Conservation (phyloP, 2,329 filamentous ascomycete genomes). For the Claviceps purpurea region DNA sequence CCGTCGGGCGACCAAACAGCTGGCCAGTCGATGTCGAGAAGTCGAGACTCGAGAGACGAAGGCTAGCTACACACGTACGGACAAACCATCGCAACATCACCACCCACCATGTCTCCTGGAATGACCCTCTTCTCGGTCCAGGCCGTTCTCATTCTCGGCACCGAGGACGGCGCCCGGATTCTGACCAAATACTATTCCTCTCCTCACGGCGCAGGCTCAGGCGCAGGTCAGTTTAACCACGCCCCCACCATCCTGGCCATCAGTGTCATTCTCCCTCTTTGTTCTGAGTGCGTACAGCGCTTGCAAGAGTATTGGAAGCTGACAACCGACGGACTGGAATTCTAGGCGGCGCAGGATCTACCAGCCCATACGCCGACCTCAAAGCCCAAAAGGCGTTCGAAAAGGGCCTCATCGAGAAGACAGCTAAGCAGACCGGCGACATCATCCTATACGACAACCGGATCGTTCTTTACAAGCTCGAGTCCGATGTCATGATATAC, state of each 20-base stretch:
- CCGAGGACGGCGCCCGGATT: slow-evolving; percentile 81
- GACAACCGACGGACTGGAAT: background rate
- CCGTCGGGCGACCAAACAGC: background rate
- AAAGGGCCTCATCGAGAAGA: slow-evolving; percentile 91
- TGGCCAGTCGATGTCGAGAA: background rate
- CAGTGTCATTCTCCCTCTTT: background rate
- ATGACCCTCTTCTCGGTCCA: slow-evolving; percentile 67
- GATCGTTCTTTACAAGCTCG: slow-evolving; percentile 94
- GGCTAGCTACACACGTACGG: background rate
- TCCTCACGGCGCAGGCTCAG: slow-evolving; percentile 38
- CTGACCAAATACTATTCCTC: slow-evolving; percentile 82
- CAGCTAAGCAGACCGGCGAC: slow-evolving; percentile 85
- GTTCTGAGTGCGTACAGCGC: background rate
- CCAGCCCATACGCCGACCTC: slow-evolving; percentile 70
- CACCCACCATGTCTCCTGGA: slow-evolving; percentile 50
- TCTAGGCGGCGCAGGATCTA: slow-evolving; percentile 30
- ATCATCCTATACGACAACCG: slow-evolving; percentile 96
- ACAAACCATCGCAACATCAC: slow-evolving; percentile 6
- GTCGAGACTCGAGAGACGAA: too few species aligned
- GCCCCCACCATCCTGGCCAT: background rate
- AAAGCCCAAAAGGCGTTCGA: slow-evolving; percentile 96
- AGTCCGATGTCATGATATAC: slow-evolving; percentile 93
- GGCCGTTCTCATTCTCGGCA: slow-evolving; percentile 65
- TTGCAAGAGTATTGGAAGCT: background rate
- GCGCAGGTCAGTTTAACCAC: slow-evolving; percentile 13